Evolutionary conservation across 768 basidiomycete genomes (phyloP).

Genomic region (Lyophyllum decastes): DNA sequence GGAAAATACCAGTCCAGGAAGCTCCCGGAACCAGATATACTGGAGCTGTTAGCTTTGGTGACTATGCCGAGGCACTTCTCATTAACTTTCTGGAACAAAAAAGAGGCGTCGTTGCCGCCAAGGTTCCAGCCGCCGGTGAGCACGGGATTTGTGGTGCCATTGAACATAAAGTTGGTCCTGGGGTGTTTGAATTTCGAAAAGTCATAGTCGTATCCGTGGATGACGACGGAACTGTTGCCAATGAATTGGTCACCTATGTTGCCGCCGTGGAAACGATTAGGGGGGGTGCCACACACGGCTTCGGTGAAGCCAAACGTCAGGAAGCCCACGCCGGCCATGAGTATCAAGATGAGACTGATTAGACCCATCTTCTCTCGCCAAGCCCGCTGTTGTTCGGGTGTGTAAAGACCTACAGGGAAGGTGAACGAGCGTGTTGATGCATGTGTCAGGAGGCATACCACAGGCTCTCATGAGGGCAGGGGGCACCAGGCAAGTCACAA

Average conservation of each 20-base stretch:
- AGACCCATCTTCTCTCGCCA: conserved; percentile 99
- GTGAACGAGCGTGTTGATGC: background rate
- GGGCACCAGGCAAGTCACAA: conserved; percentile 86
- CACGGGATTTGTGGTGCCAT: conserved; percentile 83
- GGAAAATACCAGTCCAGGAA: conserved; percentile 95
- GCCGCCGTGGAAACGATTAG: conserved; percentile 82
- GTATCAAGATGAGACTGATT: conserved; percentile 69
- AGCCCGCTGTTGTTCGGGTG: conserved; percentile 91
- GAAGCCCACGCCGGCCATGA: conserved; percentile 96
- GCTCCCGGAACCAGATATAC: conserved; percentile 64
- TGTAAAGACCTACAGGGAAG: conserved; percentile 68
- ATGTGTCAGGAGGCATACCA: conserved; percentile 53
- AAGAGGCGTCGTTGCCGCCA: conserved; percentile 87
- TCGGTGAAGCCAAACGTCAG: conserved; percentile 98
- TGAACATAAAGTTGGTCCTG: conserved; percentile 61
- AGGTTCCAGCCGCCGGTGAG: conserved; percentile 75
- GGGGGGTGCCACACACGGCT: conserved; percentile 86
- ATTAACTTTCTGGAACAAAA: conserved; percentile 93
- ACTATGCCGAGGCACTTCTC: conserved; percentile 80
- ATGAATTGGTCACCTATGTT: conserved; percentile 69
- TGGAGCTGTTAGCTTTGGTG: conserved; percentile 66
- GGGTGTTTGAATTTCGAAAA: conserved; percentile 89
- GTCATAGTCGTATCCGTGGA: conserved; percentile 94
- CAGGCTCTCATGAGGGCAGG: conserved; percentile 72
- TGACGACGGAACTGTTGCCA: conserved; percentile 81